Evolutionary conservation across 495 filamentous ascomycete genomes (phyloP).

Genomic region (Articulospora tetracladia): DNA sequence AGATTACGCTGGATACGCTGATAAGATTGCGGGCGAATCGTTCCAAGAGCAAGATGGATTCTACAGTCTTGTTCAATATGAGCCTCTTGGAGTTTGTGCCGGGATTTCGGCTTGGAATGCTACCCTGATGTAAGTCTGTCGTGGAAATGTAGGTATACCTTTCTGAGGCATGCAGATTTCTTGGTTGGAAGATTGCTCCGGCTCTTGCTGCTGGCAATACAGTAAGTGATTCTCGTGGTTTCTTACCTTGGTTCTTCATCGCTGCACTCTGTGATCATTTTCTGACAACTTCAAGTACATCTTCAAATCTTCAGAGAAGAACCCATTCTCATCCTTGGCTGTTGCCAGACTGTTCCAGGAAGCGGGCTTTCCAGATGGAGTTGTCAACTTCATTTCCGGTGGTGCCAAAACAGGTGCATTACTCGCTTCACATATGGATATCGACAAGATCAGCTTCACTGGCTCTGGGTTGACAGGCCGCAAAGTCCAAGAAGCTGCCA

Average conservation of each 20-base stretch:
- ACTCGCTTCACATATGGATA: constrained; percentile 35
- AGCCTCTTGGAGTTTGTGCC: constrained; percentile 36
- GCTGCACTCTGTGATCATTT: not conserved
- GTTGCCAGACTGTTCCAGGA: constrained; percentile 28
- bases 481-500: constrained; percentile 36
- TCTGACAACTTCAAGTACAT: constrained; percentile 20
- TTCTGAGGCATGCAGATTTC: not conserved
- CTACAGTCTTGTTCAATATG: constrained; percentile 34
- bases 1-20: constrained; percentile 39
- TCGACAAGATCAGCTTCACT: constrained; percentile 38
- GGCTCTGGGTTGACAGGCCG: constrained; percentile 41
- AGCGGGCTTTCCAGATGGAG: constrained; percentile 30
- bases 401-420: constrained; percentile 32
- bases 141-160: not conserved
- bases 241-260: not conserved
- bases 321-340: constrained; percentile 29
- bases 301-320: constrained; percentile 36
- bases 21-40: constrained; percentile 39
- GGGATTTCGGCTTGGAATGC: constrained; percentile 50
- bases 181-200: constrained; percentile 36
- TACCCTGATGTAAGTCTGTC: constrained; percentile 31
- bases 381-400: constrained; percentile 35
- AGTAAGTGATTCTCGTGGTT: constrained; percentile 16
- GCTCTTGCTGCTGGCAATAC: constrained; percentile 42
- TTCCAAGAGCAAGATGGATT: constrained; percentile 35